phyloP scores from a whole-genome alignment of 345 rosid species.

The Cardamine resedifolia region DNA sequence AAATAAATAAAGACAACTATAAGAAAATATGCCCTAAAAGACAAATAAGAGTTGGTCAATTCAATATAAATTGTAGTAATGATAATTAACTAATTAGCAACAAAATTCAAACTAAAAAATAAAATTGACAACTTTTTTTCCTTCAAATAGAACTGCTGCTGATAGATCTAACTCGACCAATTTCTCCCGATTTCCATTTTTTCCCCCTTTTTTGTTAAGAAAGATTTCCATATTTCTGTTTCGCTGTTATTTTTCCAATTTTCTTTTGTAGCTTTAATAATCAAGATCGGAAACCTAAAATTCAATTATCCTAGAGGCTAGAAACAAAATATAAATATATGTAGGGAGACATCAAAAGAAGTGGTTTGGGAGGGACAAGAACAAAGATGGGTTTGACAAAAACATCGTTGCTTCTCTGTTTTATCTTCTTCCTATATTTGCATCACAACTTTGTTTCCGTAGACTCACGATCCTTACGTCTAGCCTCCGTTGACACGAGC shows the following conservation, averaged over 20 bases:
- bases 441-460: slow-evolving; percentile 1
- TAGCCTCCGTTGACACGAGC: background rate
- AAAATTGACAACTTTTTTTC: background rate
- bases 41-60: too few relatives aligned
- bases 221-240: background rate
- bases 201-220: background rate
- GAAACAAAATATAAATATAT: background rate
- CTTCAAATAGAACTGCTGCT: background rate
- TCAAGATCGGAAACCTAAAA: background rate
- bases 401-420: slow-evolving; percentile 2
- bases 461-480: background rate
- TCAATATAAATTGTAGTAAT: too few relatives aligned
- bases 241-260: background rate
- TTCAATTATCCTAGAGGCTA: too few relatives aligned
- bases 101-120: background rate
- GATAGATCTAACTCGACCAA: background rate
- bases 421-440: background rate
- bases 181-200: background rate
- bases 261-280: background rate
- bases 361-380: background rate
- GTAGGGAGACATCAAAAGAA: background rate
- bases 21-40: too few relatives aligned
- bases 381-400: slow-evolving; percentile 6
- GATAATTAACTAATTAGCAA: background rate
- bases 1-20: too few relatives aligned